These are phyloP conservation scores for Backusella circina DNA, from an alignment of 192 early-diverging fungal genomes.

Conservation along the genomic window DNA sequence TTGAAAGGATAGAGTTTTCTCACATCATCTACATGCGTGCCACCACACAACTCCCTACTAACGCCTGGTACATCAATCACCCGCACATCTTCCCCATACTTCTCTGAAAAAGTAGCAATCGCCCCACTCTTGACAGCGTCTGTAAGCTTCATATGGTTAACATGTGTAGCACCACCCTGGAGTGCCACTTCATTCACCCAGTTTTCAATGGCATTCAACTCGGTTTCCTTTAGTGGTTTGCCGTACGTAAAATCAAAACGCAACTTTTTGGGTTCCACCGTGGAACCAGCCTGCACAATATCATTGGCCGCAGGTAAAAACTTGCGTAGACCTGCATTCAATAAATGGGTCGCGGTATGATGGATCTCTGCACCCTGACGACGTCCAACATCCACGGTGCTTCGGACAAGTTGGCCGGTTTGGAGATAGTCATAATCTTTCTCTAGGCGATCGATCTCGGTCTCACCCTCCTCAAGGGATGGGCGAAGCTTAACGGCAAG, in stretches of 20 bases:
- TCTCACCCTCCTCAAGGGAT: neutral
- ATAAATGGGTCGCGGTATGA: conserved; percentile 56
- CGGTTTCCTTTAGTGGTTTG: conserved; percentile 38
- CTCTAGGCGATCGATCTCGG: conserved; percentile 9
- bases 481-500: conserved; percentile 40
- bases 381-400: conserved; percentile 35
- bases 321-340: conserved; percentile 51
- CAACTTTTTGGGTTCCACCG: conserved; percentile 46
- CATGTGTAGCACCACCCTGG: conserved; percentile 30
- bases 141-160: conserved; percentile 37
- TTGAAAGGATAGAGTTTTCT: conserved; percentile 50
- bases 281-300: conserved; percentile 54
- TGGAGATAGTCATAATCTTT: conserved; percentile 40
- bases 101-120: conserved; percentile 51
- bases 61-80: conserved; percentile 51
- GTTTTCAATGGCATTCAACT: conserved; percentile 44
- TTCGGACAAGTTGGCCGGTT: conserved; percentile 34
- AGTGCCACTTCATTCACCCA: conserved; percentile 47
- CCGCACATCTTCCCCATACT: conserved; percentile 51
- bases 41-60: conserved; percentile 54
- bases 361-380: conserved; percentile 48
- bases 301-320: conserved; percentile 33
- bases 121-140: conserved; percentile 51
- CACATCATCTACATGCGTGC: conserved; percentile 53
- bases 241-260: conserved; percentile 59